phyloP scores from a whole-genome alignment of 768 basidiomycete species.

The Amyloporia xantha region DNA sequence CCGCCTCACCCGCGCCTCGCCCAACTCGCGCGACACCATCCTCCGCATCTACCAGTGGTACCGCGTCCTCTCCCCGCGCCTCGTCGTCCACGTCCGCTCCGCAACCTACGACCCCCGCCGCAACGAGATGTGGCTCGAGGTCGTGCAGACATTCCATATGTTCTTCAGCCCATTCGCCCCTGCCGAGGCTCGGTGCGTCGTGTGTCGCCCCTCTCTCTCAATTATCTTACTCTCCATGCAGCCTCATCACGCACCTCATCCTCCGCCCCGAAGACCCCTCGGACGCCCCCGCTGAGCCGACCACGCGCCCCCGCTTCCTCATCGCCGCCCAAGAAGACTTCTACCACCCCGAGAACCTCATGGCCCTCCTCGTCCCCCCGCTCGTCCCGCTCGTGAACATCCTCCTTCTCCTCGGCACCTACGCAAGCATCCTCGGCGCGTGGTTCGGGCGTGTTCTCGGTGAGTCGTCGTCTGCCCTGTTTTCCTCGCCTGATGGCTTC shows the following conservation, averaged over 20 bases:
- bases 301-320: constrained; percentile 28
- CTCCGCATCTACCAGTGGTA: constrained; percentile 63
- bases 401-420: constrained; percentile 22
- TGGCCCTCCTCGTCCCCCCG: constrained; percentile 37
- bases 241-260: constrained; percentile 43
- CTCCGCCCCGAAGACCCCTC: constrained; percentile 27
- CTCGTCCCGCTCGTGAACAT: constrained; percentile 31
- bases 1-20: constrained; percentile 42
- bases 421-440: constrained; percentile 17
- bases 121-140: constrained; percentile 40
- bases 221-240: constrained; percentile 12
- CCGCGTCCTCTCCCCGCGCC: constrained; percentile 50
- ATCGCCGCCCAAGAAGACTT: constrained; percentile 56
- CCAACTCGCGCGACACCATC: constrained; percentile 48
- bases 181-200: constrained; percentile 29
- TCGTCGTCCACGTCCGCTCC: constrained; percentile 36
- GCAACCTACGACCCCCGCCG: constrained; percentile 42
- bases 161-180: constrained; percentile 37
- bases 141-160: constrained; percentile 46
- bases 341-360: constrained; percentile 48
- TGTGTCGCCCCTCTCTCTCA: not conserved
- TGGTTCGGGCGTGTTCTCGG: constrained; percentile 9
- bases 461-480: not conserved
- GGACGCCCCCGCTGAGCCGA: constrained; percentile 17
- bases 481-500: not conserved